Evolutionary conservation across 306 rosid genomes (phyloP).

Genomic region (Quercus agrifolia): DNA sequence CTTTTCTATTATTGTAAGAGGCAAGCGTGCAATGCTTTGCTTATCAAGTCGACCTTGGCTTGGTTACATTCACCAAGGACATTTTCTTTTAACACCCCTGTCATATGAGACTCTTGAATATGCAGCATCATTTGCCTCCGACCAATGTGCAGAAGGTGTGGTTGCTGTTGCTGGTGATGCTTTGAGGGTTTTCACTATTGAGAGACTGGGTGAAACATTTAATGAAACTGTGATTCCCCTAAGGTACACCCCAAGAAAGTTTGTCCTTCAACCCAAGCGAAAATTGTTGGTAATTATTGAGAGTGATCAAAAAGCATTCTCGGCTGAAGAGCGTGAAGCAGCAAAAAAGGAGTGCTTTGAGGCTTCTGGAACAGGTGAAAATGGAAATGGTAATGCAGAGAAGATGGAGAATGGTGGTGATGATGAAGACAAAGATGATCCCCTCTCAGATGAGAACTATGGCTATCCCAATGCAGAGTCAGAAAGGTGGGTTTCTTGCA

Average conservation of each 20-base stretch:
- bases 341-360: constrained; percentile 86
- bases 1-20: constrained; percentile 73
- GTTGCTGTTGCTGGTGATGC: constrained; percentile 91
- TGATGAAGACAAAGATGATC: constrained; percentile 76
- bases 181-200: constrained; percentile 86
- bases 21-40: constrained; percentile 89
- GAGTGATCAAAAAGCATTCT: constrained; percentile 93
- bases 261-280: constrained; percentile 78
- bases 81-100: constrained; percentile 90
- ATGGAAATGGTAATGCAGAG: constrained; percentile 71
- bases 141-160: constrained; percentile 95
- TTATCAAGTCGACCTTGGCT: constrained; percentile 99
- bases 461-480: constrained; percentile 96
- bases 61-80: constrained; percentile 96
- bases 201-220: constrained; percentile 95
- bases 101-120: constrained; percentile 93
- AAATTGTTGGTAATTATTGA: constrained; percentile 81
- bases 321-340: constrained; percentile 93
- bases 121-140: constrained; percentile 94
- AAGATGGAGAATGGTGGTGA: constrained; percentile 96
- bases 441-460: constrained; percentile 85
- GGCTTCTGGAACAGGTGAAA: constrained; percentile 70
- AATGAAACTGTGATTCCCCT: constrained; percentile 94
- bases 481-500: constrained; percentile 94
- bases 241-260: constrained; percentile 97